Conservation (phyloP, 768 basidiomycete species). For the Floccularia luteovirens region DNA sequence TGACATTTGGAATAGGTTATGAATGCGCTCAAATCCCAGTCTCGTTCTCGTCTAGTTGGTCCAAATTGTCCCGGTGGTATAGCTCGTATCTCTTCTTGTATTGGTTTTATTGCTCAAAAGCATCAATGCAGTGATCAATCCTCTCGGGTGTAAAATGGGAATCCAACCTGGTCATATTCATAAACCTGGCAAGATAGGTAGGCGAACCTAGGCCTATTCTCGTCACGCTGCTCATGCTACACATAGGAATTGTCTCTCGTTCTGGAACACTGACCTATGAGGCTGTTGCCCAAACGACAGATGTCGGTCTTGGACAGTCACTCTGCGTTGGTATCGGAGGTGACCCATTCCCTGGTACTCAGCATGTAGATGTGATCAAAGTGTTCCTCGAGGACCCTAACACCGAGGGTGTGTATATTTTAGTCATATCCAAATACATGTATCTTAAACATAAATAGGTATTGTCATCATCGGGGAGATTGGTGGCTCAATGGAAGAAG, state of each 20-base stretch:
- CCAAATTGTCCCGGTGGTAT: constrained; percentile 90
- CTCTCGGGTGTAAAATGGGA: constrained; percentile 97
- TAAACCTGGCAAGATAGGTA: constrained; percentile 92
- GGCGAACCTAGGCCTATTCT: constrained; percentile 10
- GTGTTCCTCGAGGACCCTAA: constrained; percentile 92
- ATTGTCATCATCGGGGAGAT: constrained; percentile 99
- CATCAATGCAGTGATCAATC: constrained; percentile 68
- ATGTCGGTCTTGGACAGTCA: constrained; percentile 93
- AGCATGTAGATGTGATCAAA: constrained; percentile 93
- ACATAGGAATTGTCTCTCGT: constrained; percentile 86
- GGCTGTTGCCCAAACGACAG: constrained; percentile 95
- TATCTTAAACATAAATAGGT: constrained; percentile 33
- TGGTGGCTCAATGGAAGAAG: constrained; percentile 98
- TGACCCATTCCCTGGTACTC: constrained; percentile 94
- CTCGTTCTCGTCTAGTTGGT: constrained; percentile 91
- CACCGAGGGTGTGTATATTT: constrained; percentile 62
- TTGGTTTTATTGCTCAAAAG: constrained; percentile 1
- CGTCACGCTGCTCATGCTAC: constrained; percentile 1
- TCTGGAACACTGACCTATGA: constrained; percentile 97
- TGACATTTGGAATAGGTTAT: constrained; percentile 54
- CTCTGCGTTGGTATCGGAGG: constrained; percentile 97
- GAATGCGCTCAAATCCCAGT: constrained; percentile 91
- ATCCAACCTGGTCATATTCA: constrained; percentile 98
- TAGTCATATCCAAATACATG: neutral
- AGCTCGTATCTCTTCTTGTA: neutral